Evolutionary conservation across 1,139 yeast species (phyloP), one percentile per base, ranked within the genome.

Genomic region (Lodderomyces theae): DNA sequence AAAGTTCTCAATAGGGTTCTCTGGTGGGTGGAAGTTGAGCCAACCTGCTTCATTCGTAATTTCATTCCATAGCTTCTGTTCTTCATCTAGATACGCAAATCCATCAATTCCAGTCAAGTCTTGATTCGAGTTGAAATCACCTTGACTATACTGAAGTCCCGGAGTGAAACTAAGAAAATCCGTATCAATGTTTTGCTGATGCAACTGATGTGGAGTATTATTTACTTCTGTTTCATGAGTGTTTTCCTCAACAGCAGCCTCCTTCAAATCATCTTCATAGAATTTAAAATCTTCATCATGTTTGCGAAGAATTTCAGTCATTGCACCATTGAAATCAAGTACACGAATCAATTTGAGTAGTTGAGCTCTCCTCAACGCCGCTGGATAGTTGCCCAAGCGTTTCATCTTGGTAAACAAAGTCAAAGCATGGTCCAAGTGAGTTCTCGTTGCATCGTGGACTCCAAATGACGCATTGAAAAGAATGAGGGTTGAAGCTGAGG

Each of bases 381-480:
- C 90, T 0, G 92, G 90, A 54, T 82, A 82, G 52, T 84, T 85
- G 0, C 95, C 92, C 42, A 84, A 64, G 43, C 77, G 74, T 52
- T 84, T 79, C 92, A 86, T 86, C 51, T 76, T 80, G 8, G 87
- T 80, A 52, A 86, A 82, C 4, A 86, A 75, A 3, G 64, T 68
- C 31, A 86, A 63, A 0, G 95, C 89, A 57, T 83, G 89, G 53
- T 84, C 90, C 43, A 86, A 64, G 52, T 84, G 88, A 31, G 75
- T 80, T 41, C 73, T 71, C 0, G 94, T 85, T 13, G 86, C 86
- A 26, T 82, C 87, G 54, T 85, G 87, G 5, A 85, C 84, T 7
- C 95, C 95, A 63, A 86, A 86, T 0, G 95, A 85, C 1, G 89
- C 84, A 56, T 82, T 86, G 57, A 84, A 86, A 28, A 86, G 64